Evolutionary conservation across 805 yeast genomes (phyloP).

Genomic region (Kazachstania africana): DNA sequence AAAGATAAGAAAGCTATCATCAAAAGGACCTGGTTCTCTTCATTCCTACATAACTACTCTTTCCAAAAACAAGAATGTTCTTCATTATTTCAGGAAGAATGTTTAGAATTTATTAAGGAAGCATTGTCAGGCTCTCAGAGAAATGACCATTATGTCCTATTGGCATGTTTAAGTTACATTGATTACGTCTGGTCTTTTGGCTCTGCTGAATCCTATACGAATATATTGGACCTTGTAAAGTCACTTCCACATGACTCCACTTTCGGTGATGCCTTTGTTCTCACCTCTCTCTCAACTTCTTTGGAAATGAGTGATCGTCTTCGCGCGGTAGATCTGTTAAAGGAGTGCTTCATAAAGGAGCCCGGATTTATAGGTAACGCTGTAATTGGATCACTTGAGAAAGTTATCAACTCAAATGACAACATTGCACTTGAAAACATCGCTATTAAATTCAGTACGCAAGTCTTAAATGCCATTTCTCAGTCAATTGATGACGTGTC

Average conservation of each 20-base stretch:
- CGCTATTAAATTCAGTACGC: slow-evolving; percentile 23
- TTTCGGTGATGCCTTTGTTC: slow-evolving; percentile 41
- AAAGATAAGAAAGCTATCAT: slow-evolving; percentile 50
- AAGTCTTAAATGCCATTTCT: slow-evolving; percentile 31
- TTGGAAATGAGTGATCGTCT: slow-evolving; percentile 28
- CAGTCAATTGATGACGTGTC: slow-evolving; percentile 17
- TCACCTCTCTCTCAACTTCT: slow-evolving; percentile 32
- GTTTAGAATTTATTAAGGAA: slow-evolving; percentile 22
- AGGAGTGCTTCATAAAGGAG: slow-evolving; percentile 21
- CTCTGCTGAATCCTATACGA: slow-evolving; percentile 2
- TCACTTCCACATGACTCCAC: slow-evolving; percentile 5
- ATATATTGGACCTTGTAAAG: slow-evolving; percentile 5
- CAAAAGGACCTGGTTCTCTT: slow-evolving; percentile 55
- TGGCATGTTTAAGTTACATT: slow-evolving; percentile 17
- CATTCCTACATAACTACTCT: slow-evolving; percentile 23
- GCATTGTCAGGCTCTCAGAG: slow-evolving; percentile 29
- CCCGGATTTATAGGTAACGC: slow-evolving; percentile 34
- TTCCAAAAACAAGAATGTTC: slow-evolving; percentile 30
- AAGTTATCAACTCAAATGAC: slow-evolving; percentile 12
- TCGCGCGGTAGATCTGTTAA: slow-evolving; percentile 25
- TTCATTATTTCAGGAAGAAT: slow-evolving; percentile 15
- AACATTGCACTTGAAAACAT: slow-evolving; percentile 3
- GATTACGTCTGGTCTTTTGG: slow-evolving; percentile 8
- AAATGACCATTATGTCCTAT: slow-evolving; percentile 28
- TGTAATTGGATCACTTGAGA: slow-evolving; percentile 33